Evolutionary conservation across 805 yeast species (phyloP).

Genomic region (Candida sakaeoensis): DNA sequence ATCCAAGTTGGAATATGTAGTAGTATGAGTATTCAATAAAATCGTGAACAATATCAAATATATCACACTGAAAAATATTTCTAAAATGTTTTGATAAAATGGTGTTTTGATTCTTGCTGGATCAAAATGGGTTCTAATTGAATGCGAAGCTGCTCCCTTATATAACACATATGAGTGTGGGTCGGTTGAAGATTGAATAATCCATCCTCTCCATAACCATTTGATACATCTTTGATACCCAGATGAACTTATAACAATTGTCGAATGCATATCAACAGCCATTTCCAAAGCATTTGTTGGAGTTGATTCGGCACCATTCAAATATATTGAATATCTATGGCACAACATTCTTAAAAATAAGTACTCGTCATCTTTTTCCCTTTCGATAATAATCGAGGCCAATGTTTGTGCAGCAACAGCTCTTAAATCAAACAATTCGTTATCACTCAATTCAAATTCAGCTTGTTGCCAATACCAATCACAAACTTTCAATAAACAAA

Average conservation of each 20-base stretch:
- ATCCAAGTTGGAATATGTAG: conserved; percentile 28
- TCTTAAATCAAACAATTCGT: conserved; percentile 56
- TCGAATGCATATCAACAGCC: conserved; percentile 82
- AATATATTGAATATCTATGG: conserved; percentile 64
- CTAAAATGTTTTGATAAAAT: conserved; percentile 70
- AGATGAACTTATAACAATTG: conserved; percentile 69
- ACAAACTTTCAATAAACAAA: conserved; percentile 69
- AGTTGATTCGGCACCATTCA: conserved; percentile 55
- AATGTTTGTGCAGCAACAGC: conserved; percentile 69
- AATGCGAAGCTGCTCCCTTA: conserved; percentile 52
- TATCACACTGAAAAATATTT: conserved; percentile 61
- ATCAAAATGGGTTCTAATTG: conserved; percentile 61
- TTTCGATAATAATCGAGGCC: conserved; percentile 68
- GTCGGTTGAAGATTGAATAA: conserved; percentile 67
- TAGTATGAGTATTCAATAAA: conserved; percentile 57
- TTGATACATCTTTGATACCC: conserved; percentile 84
- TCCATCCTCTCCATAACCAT: conserved; percentile 95
- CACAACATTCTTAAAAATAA: conserved; percentile 74
- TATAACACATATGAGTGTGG: conserved; percentile 68
- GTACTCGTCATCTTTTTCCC: conserved; percentile 53
- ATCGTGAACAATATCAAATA: conserved; percentile 61
- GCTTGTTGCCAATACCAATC: conserved; percentile 71
- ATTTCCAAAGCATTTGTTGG: conserved; percentile 79
- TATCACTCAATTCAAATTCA: conserved; percentile 60
- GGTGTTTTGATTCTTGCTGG: conserved; percentile 87